Evolutionary conservation across 1,284 basidiomycete genomes (phyloP).

Genomic region (Puccinia hordei): DNA sequence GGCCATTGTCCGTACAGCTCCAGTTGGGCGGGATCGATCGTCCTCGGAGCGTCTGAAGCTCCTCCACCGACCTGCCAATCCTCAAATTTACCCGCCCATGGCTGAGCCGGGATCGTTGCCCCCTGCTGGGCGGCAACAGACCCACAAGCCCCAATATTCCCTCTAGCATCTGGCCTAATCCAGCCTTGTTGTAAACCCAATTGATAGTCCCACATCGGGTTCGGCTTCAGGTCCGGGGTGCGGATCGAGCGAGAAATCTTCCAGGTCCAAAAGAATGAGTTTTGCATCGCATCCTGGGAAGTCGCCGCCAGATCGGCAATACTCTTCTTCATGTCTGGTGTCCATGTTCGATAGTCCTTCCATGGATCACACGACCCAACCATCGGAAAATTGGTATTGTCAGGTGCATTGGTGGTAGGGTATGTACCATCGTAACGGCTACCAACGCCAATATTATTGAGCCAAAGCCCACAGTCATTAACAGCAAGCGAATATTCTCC

Average conservation of each 20-base stretch:
- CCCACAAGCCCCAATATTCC: slow-evolving; percentile 27
- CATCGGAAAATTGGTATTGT: not conserved
- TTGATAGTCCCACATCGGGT: slow-evolving; percentile 53
- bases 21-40: slow-evolving; percentile 25
- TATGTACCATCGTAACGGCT: slow-evolving; percentile 52
- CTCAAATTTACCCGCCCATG: slow-evolving; percentile 8
- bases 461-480: slow-evolving; percentile 53
- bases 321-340: slow-evolving; percentile 48
- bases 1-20: slow-evolving; percentile 39
- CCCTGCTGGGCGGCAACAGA: slow-evolving; percentile 16
- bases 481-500: slow-evolving; percentile 57
- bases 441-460: slow-evolving; percentile 53
- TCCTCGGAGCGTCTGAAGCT: slow-evolving; percentile 7
- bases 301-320: slow-evolving; percentile 54
- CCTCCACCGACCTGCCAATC: slow-evolving; percentile 27
- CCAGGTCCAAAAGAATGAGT: slow-evolving; percentile 56
- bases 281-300: slow-evolving; percentile 55
- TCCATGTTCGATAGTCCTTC: slow-evolving; percentile 54
- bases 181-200: slow-evolving; percentile 53
- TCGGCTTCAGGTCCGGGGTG: slow-evolving; percentile 53
- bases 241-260: slow-evolving; percentile 51
- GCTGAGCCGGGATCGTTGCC: slow-evolving; percentile 19
- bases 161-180: slow-evolving; percentile 51
- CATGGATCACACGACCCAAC: slow-evolving; percentile 53
- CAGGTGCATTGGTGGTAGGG: slow-evolving; percentile 11